phyloP scores from a whole-genome alignment of 2,329 filamentous ascomycete species.

The Dryadomyces sulphureus region DNA sequence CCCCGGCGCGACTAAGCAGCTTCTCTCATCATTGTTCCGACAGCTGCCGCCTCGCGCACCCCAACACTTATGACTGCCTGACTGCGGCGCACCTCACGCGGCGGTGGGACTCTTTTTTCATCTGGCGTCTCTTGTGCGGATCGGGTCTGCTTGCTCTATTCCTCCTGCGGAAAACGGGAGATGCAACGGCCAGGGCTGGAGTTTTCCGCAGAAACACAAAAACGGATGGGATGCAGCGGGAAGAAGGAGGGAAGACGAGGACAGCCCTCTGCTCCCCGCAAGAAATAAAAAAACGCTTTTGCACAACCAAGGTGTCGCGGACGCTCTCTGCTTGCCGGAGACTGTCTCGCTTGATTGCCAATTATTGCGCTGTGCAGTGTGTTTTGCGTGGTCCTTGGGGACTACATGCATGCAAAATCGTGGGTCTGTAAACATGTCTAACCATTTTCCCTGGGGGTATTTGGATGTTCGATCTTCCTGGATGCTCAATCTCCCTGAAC shows the following conservation, averaged over 20 bases:
- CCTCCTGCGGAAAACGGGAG: not conserved
- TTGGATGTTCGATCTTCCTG: too few species aligned
- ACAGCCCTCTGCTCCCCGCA: not conserved
- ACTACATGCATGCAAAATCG: too few species aligned
- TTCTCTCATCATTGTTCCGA: not conserved
- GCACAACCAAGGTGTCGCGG: slow-evolving; percentile 73
- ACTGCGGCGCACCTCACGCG: not conserved
- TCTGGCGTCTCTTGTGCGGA: slow-evolving; percentile 3
- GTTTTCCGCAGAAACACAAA: not conserved
- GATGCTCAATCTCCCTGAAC: too few species aligned
- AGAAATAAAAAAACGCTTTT: slow-evolving; percentile 18
- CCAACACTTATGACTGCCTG: not conserved
- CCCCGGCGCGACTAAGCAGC: slow-evolving; percentile 28
- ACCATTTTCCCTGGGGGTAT: too few species aligned
- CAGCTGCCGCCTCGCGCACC: too few species aligned
- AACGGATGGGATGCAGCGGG: not conserved
- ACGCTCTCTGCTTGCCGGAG: slow-evolving; percentile 46
- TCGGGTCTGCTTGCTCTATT: slow-evolving; percentile 1
- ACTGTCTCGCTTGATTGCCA: slow-evolving; percentile 79
- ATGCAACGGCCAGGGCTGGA: slow-evolving; percentile 1
- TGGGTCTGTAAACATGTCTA: too few species aligned
- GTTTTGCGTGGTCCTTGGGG: slow-evolving; percentile 11
- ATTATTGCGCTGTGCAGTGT: slow-evolving; percentile 21
- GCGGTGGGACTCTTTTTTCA: not conserved
- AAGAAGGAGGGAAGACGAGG: slow-evolving; percentile 5